Conservation (phyloP, 2,329 filamentous ascomycete species). For the Ceratocystis albifundus region DNA sequence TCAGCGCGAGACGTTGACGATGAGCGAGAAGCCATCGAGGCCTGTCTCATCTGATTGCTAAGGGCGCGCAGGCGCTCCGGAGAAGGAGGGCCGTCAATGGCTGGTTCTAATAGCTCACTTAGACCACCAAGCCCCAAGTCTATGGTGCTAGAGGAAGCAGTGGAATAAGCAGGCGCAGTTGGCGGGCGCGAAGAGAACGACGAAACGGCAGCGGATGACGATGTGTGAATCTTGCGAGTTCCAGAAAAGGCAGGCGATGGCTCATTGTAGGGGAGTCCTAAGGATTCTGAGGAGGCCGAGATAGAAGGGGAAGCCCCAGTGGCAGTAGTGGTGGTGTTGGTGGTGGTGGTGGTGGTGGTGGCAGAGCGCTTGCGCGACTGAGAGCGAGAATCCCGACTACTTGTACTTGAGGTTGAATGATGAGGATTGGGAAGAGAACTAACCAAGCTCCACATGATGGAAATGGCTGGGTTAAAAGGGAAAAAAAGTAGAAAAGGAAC, state of each 20-base stretch:
- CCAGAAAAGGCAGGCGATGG: constrained; percentile 2
- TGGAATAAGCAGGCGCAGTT: constrained; percentile 16
- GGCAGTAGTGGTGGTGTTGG: constrained; percentile 12
- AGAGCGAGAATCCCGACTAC: constrained; percentile 19
- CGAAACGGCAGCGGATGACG: not conserved
- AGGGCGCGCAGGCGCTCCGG: constrained; percentile 48
- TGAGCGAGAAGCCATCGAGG: constrained; percentile 32
- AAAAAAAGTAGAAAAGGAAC: not conserved
- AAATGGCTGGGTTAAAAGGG: constrained; percentile 11
- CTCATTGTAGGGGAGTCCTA: constrained; percentile 19
- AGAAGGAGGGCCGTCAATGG: constrained; percentile 50
- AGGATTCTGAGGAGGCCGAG: constrained; percentile 13
- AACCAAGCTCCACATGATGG: constrained; percentile 22
- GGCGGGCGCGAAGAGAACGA: constrained; percentile 16
- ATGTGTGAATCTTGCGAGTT: constrained; percentile 9
- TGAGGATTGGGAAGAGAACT: constrained; percentile 21
- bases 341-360: constrained; percentile 15
- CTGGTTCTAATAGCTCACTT: constrained; percentile 43
- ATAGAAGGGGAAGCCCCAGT: not conserved
- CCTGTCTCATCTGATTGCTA: constrained; percentile 47
- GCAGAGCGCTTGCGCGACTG: constrained; percentile 21
- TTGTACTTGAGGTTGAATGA: constrained; percentile 16
- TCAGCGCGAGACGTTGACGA: constrained; percentile 20
- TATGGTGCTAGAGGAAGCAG: constrained; percentile 5
- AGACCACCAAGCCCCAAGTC: constrained; percentile 23